phyloP scores from a whole-genome alignment of 73 alveolate species.

The Symbiodinium natans region DNA sequence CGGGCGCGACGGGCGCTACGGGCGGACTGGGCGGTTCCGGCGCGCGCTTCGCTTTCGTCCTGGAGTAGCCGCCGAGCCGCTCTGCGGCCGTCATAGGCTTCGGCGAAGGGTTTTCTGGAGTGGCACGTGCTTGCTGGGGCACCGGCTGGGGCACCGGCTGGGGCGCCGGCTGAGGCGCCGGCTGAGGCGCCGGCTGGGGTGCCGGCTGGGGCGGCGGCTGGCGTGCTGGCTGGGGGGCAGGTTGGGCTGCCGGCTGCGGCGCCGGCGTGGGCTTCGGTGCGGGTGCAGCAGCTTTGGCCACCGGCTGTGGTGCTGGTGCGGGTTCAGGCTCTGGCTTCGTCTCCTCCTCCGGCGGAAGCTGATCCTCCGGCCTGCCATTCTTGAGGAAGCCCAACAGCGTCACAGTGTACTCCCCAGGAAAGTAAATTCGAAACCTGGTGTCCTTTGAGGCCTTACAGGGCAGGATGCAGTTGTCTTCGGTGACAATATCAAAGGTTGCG shows the following conservation, averaged over 20 bases:
- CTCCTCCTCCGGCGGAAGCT: not conserved
- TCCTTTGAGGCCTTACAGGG: conserved; percentile 72
- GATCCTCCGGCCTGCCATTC: conserved; percentile 48
- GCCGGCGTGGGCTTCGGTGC: not conserved
- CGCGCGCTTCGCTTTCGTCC: not conserved
- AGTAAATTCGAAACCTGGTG: conserved; percentile 50
- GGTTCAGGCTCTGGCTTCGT: not conserved
- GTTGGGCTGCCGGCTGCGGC: not conserved
- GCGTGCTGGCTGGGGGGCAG: not conserved
- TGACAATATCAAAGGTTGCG: conserved; percentile 81
- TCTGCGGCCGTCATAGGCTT: not conserved
- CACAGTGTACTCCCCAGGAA: conserved; percentile 59
- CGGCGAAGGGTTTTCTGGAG: not conserved
- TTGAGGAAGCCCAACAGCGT: conserved; percentile 38
- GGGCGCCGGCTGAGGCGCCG: not conserved
- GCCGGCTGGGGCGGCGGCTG: conserved; percentile 42
- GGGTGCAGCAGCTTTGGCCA: not conserved
- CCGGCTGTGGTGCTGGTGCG: not conserved
- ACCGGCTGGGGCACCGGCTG: not conserved
- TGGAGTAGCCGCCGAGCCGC: not conserved
- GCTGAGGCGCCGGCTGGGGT: not conserved
- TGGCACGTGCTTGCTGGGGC: not conserved
- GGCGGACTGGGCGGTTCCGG: not conserved
- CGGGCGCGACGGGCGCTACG: not conserved
- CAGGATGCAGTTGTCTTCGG: conserved; percentile 43